Evolutionary conservation across 352 stramenopile genomes (phyloP).

Genomic region (Thalassiosira livingstoniorum): DNA sequence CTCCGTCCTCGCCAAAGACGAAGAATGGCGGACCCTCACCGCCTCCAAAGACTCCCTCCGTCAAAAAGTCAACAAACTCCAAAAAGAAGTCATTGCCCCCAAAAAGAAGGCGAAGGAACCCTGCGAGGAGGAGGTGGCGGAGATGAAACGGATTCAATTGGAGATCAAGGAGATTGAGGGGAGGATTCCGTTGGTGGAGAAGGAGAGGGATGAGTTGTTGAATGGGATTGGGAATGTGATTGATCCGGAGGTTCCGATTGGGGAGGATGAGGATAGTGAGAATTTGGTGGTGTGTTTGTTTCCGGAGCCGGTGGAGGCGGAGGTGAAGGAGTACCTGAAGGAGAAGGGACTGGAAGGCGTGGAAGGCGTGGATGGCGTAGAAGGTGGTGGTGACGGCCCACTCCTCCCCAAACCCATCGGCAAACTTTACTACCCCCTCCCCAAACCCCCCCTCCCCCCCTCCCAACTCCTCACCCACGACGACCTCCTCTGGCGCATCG

Average conservation of each 20-base stretch:
- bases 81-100: conserved; percentile 85
- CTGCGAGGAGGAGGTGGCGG: conserved; percentile 79
- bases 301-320: conserved; percentile 81
- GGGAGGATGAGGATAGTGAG: conserved; percentile 90
- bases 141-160: conserved; percentile 86
- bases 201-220: conserved; percentile 81
- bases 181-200: conserved; percentile 72
- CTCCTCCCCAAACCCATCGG: conserved; percentile 88
- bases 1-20: conserved; percentile 93
- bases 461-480: conserved; percentile 93
- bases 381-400: conserved; percentile 88
- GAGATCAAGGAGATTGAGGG: conserved; percentile 82
- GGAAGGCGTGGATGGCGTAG: no score
- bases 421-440: conserved; percentile 78
- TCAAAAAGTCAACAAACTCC: conserved; percentile 83
- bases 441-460: conserved; percentile 86
- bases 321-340: conserved; percentile 64
- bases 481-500: conserved; percentile 97
- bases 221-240: conserved; percentile 96
- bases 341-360: not conserved
- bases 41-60: conserved; percentile 79
- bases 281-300: conserved; percentile 93
- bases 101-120: conserved; percentile 86
- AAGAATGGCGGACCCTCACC: conserved; percentile 81
- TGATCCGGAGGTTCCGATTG: conserved; percentile 94